Evolutionary conservation across 768 basidiomycete genomes (phyloP).

Genomic region (Pleurotus djamor): DNA sequence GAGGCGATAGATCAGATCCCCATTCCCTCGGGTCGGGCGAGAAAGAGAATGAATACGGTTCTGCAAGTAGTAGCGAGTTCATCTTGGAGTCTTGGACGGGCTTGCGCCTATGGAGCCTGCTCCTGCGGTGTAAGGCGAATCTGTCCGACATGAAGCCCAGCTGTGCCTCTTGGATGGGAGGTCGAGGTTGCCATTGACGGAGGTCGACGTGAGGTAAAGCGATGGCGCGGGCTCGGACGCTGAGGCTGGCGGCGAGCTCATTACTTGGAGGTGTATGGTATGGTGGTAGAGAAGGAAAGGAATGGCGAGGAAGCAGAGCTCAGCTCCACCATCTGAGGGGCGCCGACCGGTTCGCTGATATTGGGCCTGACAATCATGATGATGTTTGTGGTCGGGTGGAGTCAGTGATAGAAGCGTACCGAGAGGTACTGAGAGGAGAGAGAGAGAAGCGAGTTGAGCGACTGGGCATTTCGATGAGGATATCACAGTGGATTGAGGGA

Average conservation of each 20-base stretch:
- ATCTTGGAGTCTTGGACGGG: background rate
- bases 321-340: background rate
- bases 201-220: background rate
- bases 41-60: slow-evolving; percentile 50
- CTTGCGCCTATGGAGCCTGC: slow-evolving; percentile 8
- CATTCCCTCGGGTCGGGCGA: slow-evolving; percentile 65
- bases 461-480: no score
- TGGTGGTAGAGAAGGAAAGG: background rate
- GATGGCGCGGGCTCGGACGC: background rate
- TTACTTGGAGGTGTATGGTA: background rate
- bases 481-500: no score
- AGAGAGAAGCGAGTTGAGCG: no score
- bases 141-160: slow-evolving; percentile 6
- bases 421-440: no score
- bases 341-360: no score
- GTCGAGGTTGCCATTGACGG: background rate
- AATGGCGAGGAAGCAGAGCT: background rate
- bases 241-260: background rate
- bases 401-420: no score
- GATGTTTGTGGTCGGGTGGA: no score
- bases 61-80: background rate
- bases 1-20: slow-evolving; percentile 58
- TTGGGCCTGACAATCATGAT: no score
- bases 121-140: slow-evolving; percentile 10
- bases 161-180: background rate